phyloP scores from a whole-genome alignment of 768 basidiomycete species.

The Tricholoma hemisulphureum region DNA sequence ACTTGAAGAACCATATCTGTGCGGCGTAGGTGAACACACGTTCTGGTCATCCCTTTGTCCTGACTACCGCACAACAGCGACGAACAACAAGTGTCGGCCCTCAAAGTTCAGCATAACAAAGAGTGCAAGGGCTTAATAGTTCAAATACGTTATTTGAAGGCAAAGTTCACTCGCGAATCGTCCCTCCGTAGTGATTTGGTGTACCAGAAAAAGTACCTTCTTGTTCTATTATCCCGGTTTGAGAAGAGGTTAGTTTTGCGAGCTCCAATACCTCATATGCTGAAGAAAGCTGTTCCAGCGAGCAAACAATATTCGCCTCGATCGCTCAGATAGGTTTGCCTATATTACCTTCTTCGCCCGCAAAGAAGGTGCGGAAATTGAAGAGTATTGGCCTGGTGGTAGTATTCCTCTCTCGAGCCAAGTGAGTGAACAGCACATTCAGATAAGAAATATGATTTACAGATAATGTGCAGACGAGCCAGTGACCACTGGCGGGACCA shows the following conservation, averaged over 20 bases:
- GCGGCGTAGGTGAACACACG: conserved; percentile 43
- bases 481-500: conserved; percentile 67
- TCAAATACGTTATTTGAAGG: conserved; percentile 90
- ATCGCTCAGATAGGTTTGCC: conserved; percentile 78
- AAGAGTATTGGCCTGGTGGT: conserved; percentile 56
- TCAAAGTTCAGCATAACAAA: conserved; percentile 70
- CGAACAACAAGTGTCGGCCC: conserved; percentile 46
- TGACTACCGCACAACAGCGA: conserved; percentile 42
- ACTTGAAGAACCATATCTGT: conserved; percentile 57
- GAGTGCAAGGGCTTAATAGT: conserved; percentile 90
- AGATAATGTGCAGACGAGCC: conserved; percentile 43
- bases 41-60: background rate
- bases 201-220: conserved; percentile 87
- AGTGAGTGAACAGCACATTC: conserved; percentile 41
- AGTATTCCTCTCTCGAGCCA: conserved; percentile 62
- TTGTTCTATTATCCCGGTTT: conserved; percentile 66
- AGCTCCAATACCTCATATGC: background rate
- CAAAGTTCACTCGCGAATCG: conserved; percentile 85
- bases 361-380: conserved; percentile 47
- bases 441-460: background rate
- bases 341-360: conserved; percentile 33
- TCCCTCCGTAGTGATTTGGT: conserved; percentile 71
- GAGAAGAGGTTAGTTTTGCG: conserved; percentile 61
- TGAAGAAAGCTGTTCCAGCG: conserved; percentile 38
- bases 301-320: conserved; percentile 68